Evolutionary conservation across 1,139 yeast genomes (phyloP).

Genomic region (Candida dubliniensis): DNA sequence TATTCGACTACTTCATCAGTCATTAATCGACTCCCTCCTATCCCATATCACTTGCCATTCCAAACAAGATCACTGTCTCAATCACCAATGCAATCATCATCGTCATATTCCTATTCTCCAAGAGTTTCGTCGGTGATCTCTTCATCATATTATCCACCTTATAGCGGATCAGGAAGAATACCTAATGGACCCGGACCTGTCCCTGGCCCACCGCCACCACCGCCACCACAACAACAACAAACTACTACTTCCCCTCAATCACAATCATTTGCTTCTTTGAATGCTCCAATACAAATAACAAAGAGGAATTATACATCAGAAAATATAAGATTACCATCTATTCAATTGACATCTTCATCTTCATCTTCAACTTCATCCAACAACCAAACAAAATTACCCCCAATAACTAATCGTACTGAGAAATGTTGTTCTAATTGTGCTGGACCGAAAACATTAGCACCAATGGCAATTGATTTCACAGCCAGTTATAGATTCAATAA

Average conservation of each 20-base stretch:
- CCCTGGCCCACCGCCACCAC: constrained; percentile 43
- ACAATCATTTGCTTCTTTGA: too few relatives aligned
- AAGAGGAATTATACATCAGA: background rate
- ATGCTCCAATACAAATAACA: too few relatives aligned
- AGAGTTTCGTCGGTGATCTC: background rate
- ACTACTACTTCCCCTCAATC: background rate
- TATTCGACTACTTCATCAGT: constrained; percentile 2
- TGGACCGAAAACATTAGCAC: constrained; percentile 10
- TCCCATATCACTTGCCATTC: constrained; percentile 10
- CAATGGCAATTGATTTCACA: constrained; percentile 36
- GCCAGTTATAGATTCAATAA: constrained; percentile 11
- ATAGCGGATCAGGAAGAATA: constrained; percentile 35
- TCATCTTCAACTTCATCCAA: constrained; percentile 2
- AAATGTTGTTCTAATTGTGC: constrained; percentile 13
- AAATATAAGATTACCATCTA: constrained; percentile 8
- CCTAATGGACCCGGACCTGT: constrained; percentile 50
- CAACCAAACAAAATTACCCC: constrained; percentile 11
- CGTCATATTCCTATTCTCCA: background rate
- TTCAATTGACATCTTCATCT: constrained; percentile 4
- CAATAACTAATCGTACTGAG: constrained; percentile 13
- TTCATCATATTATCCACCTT: constrained; percentile 38
- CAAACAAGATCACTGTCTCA: constrained; percentile 10
- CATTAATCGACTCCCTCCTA: constrained; percentile 9
- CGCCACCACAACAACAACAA: constrained; percentile 5
- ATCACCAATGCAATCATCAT: constrained; percentile 9